Base-by-base conservation (phyloP, 2,329 filamentous ascomycete species). In the Fulvia fulva region DNA sequence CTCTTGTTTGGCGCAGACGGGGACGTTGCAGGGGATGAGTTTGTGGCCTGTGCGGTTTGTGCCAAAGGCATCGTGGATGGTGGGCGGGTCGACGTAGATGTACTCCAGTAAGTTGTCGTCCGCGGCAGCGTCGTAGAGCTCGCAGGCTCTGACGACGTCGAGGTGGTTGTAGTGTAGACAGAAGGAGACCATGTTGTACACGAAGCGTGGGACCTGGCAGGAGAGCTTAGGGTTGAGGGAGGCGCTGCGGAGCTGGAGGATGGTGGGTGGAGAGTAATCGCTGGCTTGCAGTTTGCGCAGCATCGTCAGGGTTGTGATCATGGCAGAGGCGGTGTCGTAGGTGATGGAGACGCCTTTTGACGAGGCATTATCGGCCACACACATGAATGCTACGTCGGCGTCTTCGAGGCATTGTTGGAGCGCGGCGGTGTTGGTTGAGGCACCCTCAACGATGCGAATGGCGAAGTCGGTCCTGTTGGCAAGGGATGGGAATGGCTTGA, bases 371-470 rank as follows among this genome's bases (percentile, higher is more conserved):
- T 60, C 56, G 19, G 64, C 65, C 30, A 68, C 63, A 55, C 66
- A 68, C 47, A 55, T 57, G 52, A 62, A 60, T 30, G 67, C 57
- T 68, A 78, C 56, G 3, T 64, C 57, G 26, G 61, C 60, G 51
- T 59, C 49, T 26, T 54, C 26, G n/a, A 68, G 59, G 23, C 57
- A 66, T 14, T 54, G 7, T 30, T 61, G 49, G 5, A 67, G 51
- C 6, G 59, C 46, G 9, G 32, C 30, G n/a, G 22, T 37, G 51
- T 66, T 60, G 52, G 53, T 52, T 16, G 61, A 28, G 65, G 78
- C 32, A 75, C 79, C 64, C 74, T 73, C 0, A 76, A 78, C 43
- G 77, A 81, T 60, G 6, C 53, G 46, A 50, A 64, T 51, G 2
- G 52, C 50, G 54, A 58, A 45, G 21, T 56, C 19, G n/a, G 47